Evolutionary conservation across 306 rosid species (phyloP), one percentile per base, ranked within the genome.

Genomic region (Hippophae gyantsensis): DNA sequence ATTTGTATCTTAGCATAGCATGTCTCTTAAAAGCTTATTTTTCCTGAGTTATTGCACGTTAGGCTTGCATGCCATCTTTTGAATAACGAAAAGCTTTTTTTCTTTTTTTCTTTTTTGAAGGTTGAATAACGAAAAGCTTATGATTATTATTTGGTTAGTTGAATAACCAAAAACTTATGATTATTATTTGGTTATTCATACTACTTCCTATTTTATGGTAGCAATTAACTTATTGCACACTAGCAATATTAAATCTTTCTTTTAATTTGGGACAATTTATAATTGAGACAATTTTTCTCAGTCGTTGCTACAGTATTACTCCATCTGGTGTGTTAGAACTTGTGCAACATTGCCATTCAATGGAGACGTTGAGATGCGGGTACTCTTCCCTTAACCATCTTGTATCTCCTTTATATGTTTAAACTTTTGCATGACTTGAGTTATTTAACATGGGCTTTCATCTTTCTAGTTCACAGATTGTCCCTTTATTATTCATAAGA

Each of bases 311-410:
- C 67, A 78, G 79, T 63, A 81, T 87, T 65, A 79, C 93, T 9
- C 62, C 89, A 38, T 52, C 54, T 54, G 96, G 96, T 65, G 69
- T 87, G 65, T 83, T 86, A 50, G 93, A 78, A 58, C 76, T 87
- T 56, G 86, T 85, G 69, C 78, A 83, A 73, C 89, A 70, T 62
- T 87, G 98, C 65, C 74, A 52, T 65, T 81, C 60, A 27, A 71
- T 92, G 80, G 89, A 79, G 82, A 87, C 93, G 5, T 64, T 92
- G 65, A 82, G 96, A 81, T 92, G 96, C 79, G 98, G 98, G 98
- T 92, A 92, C 10, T 8, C 54, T 32, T 48, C 38, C 57, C 56
- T 51, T 13, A 57, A 42, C 53, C 5, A 50, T 44, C 43, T 0
- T 27, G 10, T 38, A 43, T 7, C 1, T 0, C 3, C 43, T 9